These are phyloP conservation scores for Xylaria hypoxylon DNA, from an alignment of 2,329 filamentous ascomycete genomes.

Conservation along the genomic window DNA sequence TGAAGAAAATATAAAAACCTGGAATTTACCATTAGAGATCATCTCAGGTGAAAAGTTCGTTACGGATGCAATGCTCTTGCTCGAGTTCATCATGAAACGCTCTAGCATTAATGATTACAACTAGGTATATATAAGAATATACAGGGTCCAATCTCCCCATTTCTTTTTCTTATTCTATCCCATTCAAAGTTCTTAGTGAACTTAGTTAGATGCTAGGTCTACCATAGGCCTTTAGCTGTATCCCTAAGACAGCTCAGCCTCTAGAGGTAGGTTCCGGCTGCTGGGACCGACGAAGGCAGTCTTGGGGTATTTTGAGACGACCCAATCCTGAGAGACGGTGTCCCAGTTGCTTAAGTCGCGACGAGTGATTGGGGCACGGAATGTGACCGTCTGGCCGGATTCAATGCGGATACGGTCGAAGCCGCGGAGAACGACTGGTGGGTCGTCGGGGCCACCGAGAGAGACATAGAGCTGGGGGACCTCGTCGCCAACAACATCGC, in stretches of 20 bases:
- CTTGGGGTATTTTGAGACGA: constrained; percentile 65
- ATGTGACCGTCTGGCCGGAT: constrained; percentile 74
- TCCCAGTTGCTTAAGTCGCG: constrained; percentile 94
- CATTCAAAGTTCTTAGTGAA: background rate
- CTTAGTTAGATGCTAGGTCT: background rate
- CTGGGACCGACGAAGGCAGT: constrained; percentile 67
- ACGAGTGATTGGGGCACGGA: constrained; percentile 76
- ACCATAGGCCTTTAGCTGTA: background rate
- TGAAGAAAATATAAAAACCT: too few relatives aligned
- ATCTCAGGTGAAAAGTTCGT: constrained; percentile 78
- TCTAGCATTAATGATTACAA: constrained; percentile 37
- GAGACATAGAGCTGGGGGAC: constrained; percentile 83
- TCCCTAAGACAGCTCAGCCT: constrained; percentile 26
- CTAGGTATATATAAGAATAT: constrained; percentile 33
- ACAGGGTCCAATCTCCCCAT: constrained; percentile 3
- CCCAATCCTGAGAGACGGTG: constrained; percentile 82
- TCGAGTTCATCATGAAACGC: constrained; percentile 61
- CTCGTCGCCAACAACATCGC: constrained; percentile 72
- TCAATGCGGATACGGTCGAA: constrained; percentile 83
- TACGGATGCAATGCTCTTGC: constrained; percentile 69
- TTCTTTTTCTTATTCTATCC: constrained; percentile 11
- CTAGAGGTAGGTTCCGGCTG: constrained; percentile 65
- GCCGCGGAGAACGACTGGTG: constrained; percentile 74
- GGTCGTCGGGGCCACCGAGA: constrained; percentile 82
- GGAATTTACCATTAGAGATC: constrained; percentile 58